Conservation (phyloP, 2,329 filamentous ascomycete genomes). For the Fusarium irregulare region DNA sequence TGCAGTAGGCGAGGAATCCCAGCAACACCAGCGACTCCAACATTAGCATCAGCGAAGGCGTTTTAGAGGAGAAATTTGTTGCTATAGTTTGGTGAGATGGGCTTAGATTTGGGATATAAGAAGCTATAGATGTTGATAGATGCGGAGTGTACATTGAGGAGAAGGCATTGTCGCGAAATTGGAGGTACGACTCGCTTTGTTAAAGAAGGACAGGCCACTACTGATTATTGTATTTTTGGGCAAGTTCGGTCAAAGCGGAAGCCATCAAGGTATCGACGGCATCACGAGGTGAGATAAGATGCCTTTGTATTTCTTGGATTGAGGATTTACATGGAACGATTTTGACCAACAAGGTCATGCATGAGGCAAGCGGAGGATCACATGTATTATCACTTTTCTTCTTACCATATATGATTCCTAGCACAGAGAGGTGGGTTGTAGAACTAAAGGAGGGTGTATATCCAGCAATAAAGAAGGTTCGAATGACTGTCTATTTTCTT, state of each 20-base stretch:
- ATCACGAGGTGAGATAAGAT: not conserved
- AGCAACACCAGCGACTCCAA: slow-evolving; percentile 45
- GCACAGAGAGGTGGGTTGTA: slow-evolving; percentile 16
- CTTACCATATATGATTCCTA: slow-evolving; percentile 18
- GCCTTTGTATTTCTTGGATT: not conserved
- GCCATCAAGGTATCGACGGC: slow-evolving; percentile 1
- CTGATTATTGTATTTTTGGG: not conserved
- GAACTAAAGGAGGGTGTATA: slow-evolving; percentile 32
- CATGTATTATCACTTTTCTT: slow-evolving; percentile 37
- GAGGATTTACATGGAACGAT: not conserved
- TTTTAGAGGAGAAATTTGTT: slow-evolving; percentile 44
- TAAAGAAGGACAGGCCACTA: not conserved
- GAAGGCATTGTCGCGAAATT: slow-evolving; percentile 2
- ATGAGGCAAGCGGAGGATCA: slow-evolving; percentile 24
- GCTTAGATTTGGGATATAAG: slow-evolving; percentile 21
- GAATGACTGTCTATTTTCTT: slow-evolving; percentile 9
- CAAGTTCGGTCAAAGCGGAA: slow-evolving; percentile 14
- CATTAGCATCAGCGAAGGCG: slow-evolving; percentile 49
- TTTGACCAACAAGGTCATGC: slow-evolving; percentile 19
- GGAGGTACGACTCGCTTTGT: slow-evolving; percentile 13
- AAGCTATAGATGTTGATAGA: slow-evolving; percentile 24
- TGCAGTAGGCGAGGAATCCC: slow-evolving; percentile 55
- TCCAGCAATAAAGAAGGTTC: slow-evolving; percentile 31
- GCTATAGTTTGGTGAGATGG: slow-evolving; percentile 5
- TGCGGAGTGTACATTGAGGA: slow-evolving; percentile 10